These are phyloP conservation scores for Coniosporium apollinis DNA, from an alignment of 495 filamentous ascomycete genomes.

Conservation along the genomic window DNA sequence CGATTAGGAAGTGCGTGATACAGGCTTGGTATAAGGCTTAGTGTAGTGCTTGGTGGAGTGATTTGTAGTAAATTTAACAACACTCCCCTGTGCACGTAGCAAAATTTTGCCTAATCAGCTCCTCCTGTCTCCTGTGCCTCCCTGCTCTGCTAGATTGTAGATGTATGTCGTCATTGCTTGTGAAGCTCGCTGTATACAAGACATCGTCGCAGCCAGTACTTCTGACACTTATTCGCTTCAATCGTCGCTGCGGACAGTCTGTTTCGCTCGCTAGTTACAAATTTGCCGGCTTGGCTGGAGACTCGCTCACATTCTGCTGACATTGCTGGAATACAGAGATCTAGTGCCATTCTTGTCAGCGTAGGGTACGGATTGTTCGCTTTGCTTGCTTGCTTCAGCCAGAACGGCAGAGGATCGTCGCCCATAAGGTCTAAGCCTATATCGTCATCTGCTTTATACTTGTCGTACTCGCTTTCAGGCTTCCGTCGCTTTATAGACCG, in stretches of 20 bases:
- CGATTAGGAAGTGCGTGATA: background rate
- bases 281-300: constrained; percentile 4
- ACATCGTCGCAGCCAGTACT: background rate
- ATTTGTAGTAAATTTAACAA: no score
- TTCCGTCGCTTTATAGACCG: background rate
- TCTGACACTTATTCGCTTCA: background rate
- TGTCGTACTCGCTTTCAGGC: background rate
- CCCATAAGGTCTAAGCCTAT: background rate
- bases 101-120: background rate
- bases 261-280: constrained; percentile 4
- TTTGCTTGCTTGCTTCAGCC: background rate
- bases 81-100: background rate
- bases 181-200: background rate
- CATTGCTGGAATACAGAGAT: constrained; percentile 1
- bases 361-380: background rate
- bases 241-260: background rate
- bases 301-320: constrained; percentile 6
- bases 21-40: background rate
- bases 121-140: background rate
- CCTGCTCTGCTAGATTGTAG: background rate
- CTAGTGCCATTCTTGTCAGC: background rate
- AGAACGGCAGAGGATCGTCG: background rate
- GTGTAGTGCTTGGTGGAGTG: no score
- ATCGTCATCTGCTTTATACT: background rate
- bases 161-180: background rate